A percentile compares a stretch with the other conserved stretches of the same genome.
phyloP scores from a whole-genome alignment of 305 asterid genomes.

The Fraxinus ornus region DNA sequence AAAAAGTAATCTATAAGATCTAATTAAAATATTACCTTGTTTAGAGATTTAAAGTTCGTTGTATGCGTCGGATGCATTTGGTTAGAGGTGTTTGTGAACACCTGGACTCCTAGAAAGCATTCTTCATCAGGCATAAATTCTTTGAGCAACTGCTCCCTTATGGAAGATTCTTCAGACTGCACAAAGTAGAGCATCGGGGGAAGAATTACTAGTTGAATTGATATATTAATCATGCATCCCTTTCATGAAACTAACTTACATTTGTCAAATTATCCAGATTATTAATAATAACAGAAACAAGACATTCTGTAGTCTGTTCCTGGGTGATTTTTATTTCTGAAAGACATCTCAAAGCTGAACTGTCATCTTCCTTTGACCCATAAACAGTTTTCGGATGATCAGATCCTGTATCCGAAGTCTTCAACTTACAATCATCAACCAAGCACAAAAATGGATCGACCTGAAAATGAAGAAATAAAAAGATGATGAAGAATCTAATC shows the following conservation, averaged over 20 bases:
- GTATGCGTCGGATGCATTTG: constrained; percentile 34
- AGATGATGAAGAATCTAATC: background rate
- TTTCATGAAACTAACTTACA: constrained; percentile 38
- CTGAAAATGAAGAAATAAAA: constrained; percentile 40
- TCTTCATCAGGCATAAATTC: constrained; percentile 70
- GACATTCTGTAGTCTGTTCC: constrained; percentile 61
- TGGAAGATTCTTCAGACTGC: constrained; percentile 58
- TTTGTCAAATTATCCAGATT: constrained; percentile 54
- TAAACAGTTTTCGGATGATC: constrained; percentile 38
- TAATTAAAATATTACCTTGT: constrained; percentile 34
- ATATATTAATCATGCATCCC: background rate
- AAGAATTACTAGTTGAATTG: background rate
- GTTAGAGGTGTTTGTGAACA: constrained; percentile 39
- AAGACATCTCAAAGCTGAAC: constrained; percentile 59
- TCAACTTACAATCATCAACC: constrained; percentile 83
- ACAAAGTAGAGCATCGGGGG: constrained; percentile 15
- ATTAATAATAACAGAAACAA: constrained; percentile 60
- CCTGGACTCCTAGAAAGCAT: constrained; percentile 57
- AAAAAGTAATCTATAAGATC: background rate
- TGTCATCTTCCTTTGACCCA: constrained; percentile 85
- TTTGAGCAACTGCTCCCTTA: constrained; percentile 64
- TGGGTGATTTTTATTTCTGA: constrained; percentile 55
- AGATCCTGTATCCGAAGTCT: constrained; percentile 49
- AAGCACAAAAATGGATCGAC: constrained; percentile 85
- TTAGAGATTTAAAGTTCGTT: constrained; percentile 37